Conservation (phyloP, 75 land plant genomes). For the Azolla pinnata region DNA sequence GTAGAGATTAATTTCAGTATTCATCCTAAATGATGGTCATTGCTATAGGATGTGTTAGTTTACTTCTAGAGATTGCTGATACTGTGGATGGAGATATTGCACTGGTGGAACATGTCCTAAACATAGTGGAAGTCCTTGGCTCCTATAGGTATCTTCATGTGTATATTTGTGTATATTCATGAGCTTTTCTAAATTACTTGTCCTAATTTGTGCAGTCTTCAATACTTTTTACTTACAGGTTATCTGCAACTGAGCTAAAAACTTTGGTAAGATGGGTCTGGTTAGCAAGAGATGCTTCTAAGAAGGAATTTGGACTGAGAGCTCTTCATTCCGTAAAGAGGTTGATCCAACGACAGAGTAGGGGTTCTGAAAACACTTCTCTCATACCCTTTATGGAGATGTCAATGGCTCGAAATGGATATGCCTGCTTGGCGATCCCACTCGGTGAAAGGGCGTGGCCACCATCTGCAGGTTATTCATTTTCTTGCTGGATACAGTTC, state of each 20-base stretch:
- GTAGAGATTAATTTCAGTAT: too few species aligned
- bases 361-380: slow-evolving; percentile 49
- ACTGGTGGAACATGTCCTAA: slow-evolving; percentile 47
- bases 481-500: slow-evolving; percentile 92
- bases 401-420: slow-evolving; percentile 64
- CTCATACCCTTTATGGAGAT: slow-evolving; percentile 83
- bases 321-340: slow-evolving; percentile 77
- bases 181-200: not conserved
- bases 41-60: slow-evolving; percentile 78
- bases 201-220: too few species aligned
- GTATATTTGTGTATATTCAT: not conserved
- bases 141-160: slow-evolving; percentile 61
- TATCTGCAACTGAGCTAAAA: slow-evolving; percentile 78
- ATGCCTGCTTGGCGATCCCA: slow-evolving; percentile 84
- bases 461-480: slow-evolving; percentile 94
- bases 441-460: slow-evolving; percentile 97
- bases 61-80: slow-evolving; percentile 66
- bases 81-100: slow-evolving; percentile 58
- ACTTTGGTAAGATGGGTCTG: slow-evolving; percentile 56
- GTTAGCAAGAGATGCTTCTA: slow-evolving; percentile 42
- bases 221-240: slow-evolving; percentile 47
- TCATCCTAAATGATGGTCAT: too few species aligned
- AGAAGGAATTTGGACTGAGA: slow-evolving; percentile 43
- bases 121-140: slow-evolving; percentile 84
- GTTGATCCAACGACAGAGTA: slow-evolving; percentile 54